phyloP scores from a whole-genome alignment of 2,329 filamentous ascomycete species.

The Myriosclerotinia scirpicola region DNA sequence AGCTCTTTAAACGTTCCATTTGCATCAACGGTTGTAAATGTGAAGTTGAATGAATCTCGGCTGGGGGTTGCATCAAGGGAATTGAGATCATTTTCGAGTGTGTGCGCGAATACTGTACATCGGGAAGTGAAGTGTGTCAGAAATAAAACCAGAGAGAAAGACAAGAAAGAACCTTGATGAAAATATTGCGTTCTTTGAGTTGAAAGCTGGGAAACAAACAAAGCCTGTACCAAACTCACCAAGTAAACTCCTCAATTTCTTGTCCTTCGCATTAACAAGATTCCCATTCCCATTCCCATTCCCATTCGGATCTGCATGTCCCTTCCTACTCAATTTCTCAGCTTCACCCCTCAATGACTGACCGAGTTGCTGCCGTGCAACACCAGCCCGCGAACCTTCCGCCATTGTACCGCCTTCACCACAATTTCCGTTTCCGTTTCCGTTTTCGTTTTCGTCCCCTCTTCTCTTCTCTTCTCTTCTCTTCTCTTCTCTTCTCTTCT shows the following conservation, averaged over 20 bases:
- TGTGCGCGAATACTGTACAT: conserved; percentile 3
- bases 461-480: too few relatives aligned
- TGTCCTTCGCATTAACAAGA: not conserved
- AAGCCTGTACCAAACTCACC: conserved; percentile 2
- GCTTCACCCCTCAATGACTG: not conserved
- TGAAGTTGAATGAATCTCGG: conserved; percentile 3
- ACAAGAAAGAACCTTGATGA: not conserved
- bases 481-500: not conserved
- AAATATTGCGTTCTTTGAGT: not conserved
- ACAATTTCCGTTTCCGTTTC: not conserved
- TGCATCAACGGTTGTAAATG: not conserved
- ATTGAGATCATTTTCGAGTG: conserved; percentile 11
- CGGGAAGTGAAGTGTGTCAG: not conserved
- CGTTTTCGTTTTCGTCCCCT: not conserved
- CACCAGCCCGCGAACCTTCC: not conserved
- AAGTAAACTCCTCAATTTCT: conserved; percentile 5
- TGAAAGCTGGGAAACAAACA: not conserved
- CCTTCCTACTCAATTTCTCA: too few relatives aligned
- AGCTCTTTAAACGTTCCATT: conserved; percentile 34
- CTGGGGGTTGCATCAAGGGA: not conserved
- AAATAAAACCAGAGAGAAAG: not conserved
- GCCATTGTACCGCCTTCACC: conserved; percentile 4
- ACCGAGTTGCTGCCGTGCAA: conserved; percentile 7
- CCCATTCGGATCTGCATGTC: not conserved
- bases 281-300: not conserved